phyloP scores from a whole-genome alignment of 768 basidiomycete genomes.

The Strobilomyces echinocephalus region DNA sequence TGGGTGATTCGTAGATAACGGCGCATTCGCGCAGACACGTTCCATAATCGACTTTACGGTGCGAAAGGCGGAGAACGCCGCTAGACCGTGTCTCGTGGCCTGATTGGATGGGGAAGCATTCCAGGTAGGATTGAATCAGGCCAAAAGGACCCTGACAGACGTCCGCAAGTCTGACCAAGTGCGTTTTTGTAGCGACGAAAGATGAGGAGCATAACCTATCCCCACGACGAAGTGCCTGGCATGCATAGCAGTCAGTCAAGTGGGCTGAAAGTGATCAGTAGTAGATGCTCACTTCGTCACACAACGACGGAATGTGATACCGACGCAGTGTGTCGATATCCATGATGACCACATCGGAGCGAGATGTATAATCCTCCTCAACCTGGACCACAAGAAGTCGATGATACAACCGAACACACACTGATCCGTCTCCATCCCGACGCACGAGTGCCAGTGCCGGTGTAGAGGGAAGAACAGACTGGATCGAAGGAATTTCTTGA shows the following conservation, averaged over 20 bases:
- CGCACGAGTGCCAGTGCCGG: background rate
- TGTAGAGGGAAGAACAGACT: background rate
- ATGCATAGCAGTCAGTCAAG: background rate
- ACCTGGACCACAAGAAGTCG: conserved; percentile 7
- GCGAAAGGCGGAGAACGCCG: conserved; percentile 1
- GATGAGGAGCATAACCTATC: background rate
- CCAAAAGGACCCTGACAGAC: no score
- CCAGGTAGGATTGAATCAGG: background rate
- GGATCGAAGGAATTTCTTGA: background rate
- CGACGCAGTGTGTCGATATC: background rate
- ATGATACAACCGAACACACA: conserved; percentile 4
- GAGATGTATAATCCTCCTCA: background rate
- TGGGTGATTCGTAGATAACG: conserved; percentile 2
- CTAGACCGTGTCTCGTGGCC: background rate
- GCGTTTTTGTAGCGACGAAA: conserved; percentile 6
- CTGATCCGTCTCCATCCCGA: background rate
- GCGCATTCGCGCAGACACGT: background rate
- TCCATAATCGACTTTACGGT: background rate
- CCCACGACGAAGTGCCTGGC: no score
- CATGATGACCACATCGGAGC: background rate
- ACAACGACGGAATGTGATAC: background rate
- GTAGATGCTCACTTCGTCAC: background rate
- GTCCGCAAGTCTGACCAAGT: background rate
- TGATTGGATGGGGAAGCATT: conserved; percentile 6
- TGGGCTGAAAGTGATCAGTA: background rate